Evolutionary conservation across 78 protist genomes (phyloP).

Genomic region (Corallochytrium limacisporum): DNA sequence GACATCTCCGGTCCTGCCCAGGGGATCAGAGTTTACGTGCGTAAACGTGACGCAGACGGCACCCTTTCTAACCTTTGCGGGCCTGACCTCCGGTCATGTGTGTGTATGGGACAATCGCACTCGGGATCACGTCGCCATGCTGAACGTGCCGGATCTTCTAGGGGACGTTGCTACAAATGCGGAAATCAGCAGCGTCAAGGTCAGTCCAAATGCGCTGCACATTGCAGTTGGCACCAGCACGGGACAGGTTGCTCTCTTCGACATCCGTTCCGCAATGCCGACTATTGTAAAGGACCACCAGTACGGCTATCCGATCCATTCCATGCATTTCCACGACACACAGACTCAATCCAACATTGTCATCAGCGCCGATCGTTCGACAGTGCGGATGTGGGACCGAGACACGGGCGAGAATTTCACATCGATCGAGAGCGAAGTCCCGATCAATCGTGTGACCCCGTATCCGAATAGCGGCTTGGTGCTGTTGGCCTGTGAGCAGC

Average conservation of each 20-base stretch:
- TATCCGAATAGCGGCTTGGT: slow-evolving; percentile 84
- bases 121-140: neutral
- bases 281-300: slow-evolving; percentile 67
- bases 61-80: neutral
- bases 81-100: slow-evolving; percentile 17
- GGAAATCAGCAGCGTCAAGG: slow-evolving; percentile 28
- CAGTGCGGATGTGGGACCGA: slow-evolving; percentile 57
- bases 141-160: slow-evolving; percentile 13
- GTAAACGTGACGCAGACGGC: neutral
- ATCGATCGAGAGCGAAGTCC: slow-evolving; percentile 50
- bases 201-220: slow-evolving; percentile 45
- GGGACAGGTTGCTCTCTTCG: slow-evolving; percentile 73
- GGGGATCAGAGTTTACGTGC: slow-evolving; percentile 26
- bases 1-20: slow-evolving; percentile 20
- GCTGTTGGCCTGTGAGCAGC: slow-evolving; percentile 57
- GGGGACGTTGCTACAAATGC: neutral
- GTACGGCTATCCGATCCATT: slow-evolving; percentile 53
- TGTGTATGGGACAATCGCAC: slow-evolving; percentile 59
- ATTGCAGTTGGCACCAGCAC: slow-evolving; percentile 66
- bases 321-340: neutral
- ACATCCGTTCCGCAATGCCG: slow-evolving; percentile 64
- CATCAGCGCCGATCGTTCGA: slow-evolving; percentile 44
- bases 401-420: slow-evolving; percentile 17
- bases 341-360: neutral
- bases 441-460: slow-evolving; percentile 6